phyloP scores from a whole-genome alignment of 768 basidiomycete species.

The Phanerochaete carnosa region DNA sequence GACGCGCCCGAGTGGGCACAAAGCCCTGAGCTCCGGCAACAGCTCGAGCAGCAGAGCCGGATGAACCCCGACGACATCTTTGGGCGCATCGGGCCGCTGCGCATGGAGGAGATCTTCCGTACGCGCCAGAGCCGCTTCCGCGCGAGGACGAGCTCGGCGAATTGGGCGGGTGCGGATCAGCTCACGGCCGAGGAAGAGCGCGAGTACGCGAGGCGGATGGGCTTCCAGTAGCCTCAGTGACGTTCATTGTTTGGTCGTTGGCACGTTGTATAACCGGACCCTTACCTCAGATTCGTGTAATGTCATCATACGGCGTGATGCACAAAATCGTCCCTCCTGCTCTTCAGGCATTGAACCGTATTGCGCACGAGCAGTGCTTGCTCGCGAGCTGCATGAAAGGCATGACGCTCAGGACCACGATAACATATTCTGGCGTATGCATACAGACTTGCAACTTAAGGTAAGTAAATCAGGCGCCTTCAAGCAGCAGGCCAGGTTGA shows the following conservation, averaged over 20 bases:
- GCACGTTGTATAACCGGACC: not conserved
- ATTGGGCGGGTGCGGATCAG: conserved; percentile 92
- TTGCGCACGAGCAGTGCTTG: too few species aligned
- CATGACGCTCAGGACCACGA: too few species aligned
- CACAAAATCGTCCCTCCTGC: too few species aligned
- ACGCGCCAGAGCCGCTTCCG: conserved; percentile 77
- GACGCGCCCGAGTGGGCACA: conserved; percentile 88
- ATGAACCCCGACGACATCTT: conserved; percentile 92
- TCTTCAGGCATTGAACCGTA: too few species aligned
- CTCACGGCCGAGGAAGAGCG: conserved; percentile 80
- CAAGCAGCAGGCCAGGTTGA: too few species aligned
- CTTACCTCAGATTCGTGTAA: not conserved
- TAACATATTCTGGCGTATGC: too few species aligned
- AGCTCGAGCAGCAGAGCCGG: conserved; percentile 78
- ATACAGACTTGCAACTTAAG: too few species aligned
- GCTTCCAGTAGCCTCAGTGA: conserved; percentile 45
- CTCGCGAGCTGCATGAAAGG: too few species aligned
- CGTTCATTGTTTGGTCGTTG: not conserved
- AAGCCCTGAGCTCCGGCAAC: conserved; percentile 79
- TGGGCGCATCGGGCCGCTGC: conserved; percentile 79
- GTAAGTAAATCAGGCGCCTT: too few species aligned
- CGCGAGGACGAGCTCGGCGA: conserved; percentile 89
- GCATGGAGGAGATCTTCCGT: conserved; percentile 94
- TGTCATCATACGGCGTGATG: too few species aligned
- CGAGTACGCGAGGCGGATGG: conserved; percentile 90